Percentiles rank a stretch among this genome's conserved stretches.
These are phyloP conservation scores for Exophiala lecanii-corni DNA, from an alignment of 2,329 filamentous ascomycete genomes.

Conservation along the genomic window DNA sequence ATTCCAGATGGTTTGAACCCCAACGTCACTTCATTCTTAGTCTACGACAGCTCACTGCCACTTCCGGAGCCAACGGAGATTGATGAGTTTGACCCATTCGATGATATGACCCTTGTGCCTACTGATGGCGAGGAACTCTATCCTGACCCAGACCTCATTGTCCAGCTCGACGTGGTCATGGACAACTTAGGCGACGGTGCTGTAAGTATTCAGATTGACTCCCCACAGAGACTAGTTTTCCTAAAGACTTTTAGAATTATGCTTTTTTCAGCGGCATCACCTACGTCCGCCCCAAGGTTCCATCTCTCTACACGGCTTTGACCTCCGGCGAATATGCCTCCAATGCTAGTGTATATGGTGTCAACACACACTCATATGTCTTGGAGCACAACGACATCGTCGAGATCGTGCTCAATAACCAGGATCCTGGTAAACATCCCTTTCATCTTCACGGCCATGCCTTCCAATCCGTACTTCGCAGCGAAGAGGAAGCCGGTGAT, in stretches of 20 bases:
- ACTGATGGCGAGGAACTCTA: conserved; percentile 59
- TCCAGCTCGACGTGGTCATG: conserved; percentile 63
- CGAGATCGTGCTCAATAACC: conserved; percentile 38
- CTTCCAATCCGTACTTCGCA: conserved; percentile 56
- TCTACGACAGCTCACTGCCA: conserved; percentile 48
- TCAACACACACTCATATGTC: conserved; percentile 62
- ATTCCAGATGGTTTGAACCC: conserved; percentile 62
- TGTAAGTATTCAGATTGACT: conserved; percentile 47
- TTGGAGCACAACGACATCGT: conserved; percentile 55
- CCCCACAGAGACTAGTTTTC: neutral
- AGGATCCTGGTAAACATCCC: conserved; percentile 57
- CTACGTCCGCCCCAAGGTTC: conserved; percentile 70
- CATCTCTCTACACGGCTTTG: conserved; percentile 71
- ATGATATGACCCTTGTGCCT: conserved; percentile 67
- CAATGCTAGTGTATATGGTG: conserved; percentile 61
- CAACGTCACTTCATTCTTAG: conserved; percentile 53
- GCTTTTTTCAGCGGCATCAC: conserved; percentile 74
- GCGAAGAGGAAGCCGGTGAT: conserved; percentile 27
- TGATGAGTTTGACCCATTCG: conserved; percentile 62
- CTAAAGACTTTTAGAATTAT: conserved; percentile 17
- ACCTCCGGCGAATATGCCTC: conserved; percentile 53
- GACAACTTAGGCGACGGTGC: conserved; percentile 63
- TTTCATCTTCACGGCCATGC: conserved; percentile 66
- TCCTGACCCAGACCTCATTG: conserved; percentile 56
- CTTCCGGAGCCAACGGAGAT: conserved; percentile 51